Evolutionary conservation across 768 basidiomycete species (phyloP).

Genomic region (Pisolithus orientalis): DNA sequence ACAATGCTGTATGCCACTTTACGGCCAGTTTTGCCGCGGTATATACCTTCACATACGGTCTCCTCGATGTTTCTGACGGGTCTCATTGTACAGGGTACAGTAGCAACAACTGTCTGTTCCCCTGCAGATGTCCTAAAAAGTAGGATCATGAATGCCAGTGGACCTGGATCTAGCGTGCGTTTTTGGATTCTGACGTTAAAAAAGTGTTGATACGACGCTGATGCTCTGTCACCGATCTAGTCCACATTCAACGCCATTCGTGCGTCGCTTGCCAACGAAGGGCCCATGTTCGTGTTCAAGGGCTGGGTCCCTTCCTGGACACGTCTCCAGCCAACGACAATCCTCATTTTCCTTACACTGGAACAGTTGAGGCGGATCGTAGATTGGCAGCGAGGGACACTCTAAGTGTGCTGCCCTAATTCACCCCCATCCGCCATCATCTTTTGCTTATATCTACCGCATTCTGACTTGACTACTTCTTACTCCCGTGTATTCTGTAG

Average conservation of each 20-base stretch:
- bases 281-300: constrained; percentile 88
- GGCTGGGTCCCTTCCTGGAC: constrained; percentile 89
- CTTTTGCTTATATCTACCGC: neutral
- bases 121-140: constrained; percentile 87
- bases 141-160: constrained; percentile 86
- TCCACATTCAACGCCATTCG: constrained; percentile 69
- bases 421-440: neutral
- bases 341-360: constrained; percentile 79
- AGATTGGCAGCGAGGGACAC: constrained; percentile 46
- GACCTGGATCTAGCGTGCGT: constrained; percentile 69
- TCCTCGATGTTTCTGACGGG: neutral
- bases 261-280: constrained; percentile 63
- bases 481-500: neutral
- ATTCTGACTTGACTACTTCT: neutral
- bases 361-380: constrained; percentile 75
- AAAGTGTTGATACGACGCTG: neutral
- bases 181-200: neutral
- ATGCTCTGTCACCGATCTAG: constrained; percentile 23
- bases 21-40: constrained; percentile 84
- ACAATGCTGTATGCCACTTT: constrained; percentile 81
- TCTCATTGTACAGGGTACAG: constrained; percentile 55
- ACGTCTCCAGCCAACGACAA: constrained; percentile 80
- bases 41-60: constrained; percentile 19
- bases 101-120: constrained; percentile 85
- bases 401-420: constrained; percentile 3